Base-by-base conservation (phyloP, 202 grass and related monocot genomes). In the Panicum virgatum region DNA sequence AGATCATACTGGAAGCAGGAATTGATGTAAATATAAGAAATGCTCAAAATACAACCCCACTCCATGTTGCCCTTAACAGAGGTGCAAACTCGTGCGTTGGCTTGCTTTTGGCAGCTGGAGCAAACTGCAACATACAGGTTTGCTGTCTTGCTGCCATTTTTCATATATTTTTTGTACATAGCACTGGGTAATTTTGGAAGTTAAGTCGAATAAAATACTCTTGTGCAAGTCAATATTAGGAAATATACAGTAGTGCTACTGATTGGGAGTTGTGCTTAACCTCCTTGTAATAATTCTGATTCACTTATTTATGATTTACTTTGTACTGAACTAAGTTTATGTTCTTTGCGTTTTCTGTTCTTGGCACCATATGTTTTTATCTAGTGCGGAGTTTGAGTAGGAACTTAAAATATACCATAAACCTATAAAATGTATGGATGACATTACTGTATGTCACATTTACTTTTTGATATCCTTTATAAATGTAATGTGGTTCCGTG, bases 21-120 rank as follows among this genome's bases (percentile, higher is more conserved):
- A 90, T 95, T 69, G 92, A 96, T 93, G 92, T 98, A 48, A 93
- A 98, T 72, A 91, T 98, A 90, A 93, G 85, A 87, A 98, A 98
- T 90, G 92, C 82, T 77, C 96, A 98, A 83, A 95, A 91, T 79
- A 96, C 92, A 81, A 93, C 89, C 80, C 92, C 96, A 70, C 96
- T 98, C 73, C 96, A 90, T 88, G 96, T 99, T 77, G 96, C 96
- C 72, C 50, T 99, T 66, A 99, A 99, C 50, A 99, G 92, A 90
- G 96, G 96, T 56, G 84, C 96, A 86, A 95, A 96, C 80, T 90
- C 92, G 26, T 99, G 96, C 89, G 91, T 96, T 85, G 92, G 91
- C 73, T 94, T 96, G 80, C 96, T 99, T 88, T 85, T 99, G 92
- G 83, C 89, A 85, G 91, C 92, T 80, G 96, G 96, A 63, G 96